Evolutionary conservation across 2,329 filamentous ascomycete genomes (phyloP).

Genomic region (Hypoxylon sp.): DNA sequence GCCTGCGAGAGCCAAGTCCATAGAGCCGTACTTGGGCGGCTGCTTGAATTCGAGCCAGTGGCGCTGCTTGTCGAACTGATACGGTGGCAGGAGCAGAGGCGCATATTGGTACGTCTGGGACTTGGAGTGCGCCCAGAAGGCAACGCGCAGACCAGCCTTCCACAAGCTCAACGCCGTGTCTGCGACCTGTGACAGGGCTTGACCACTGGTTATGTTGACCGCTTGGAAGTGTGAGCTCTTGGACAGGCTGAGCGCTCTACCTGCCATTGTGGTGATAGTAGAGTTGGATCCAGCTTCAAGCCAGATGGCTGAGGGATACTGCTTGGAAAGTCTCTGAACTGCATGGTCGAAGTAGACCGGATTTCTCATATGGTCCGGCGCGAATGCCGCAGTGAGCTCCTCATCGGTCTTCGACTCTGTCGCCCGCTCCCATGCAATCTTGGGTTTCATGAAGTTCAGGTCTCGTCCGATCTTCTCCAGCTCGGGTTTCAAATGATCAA

Average conservation of each 20-base stretch:
- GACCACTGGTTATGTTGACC: constrained; percentile 12
- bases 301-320: constrained; percentile 1
- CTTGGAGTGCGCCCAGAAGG: constrained; percentile 7
- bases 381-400: not conserved
- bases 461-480: constrained; percentile 2
- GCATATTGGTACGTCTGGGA: constrained; percentile 2
- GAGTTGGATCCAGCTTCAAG: constrained; percentile 23
- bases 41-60: not conserved
- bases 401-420: not conserved
- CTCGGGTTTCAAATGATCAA: constrained; percentile 13
- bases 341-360: constrained; percentile 28
- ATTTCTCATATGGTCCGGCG: constrained; percentile 11
- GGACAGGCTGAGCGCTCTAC: constrained; percentile 15
- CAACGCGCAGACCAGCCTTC: constrained; percentile 6
- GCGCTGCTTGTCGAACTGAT: not conserved
- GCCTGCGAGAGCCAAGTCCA: not conserved
- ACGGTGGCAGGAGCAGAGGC: not conserved
- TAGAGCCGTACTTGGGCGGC: not conserved
- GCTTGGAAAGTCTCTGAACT: constrained; percentile 7
- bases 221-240: constrained; percentile 18
- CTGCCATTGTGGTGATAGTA: constrained; percentile 16
- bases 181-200: not conserved
- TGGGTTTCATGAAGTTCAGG: constrained; percentile 2
- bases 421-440: constrained; percentile 18
- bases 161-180: constrained; percentile 9